Conservation (phyloP, 768 basidiomycete species). For the Pleurotus tuber-regium region DNA sequence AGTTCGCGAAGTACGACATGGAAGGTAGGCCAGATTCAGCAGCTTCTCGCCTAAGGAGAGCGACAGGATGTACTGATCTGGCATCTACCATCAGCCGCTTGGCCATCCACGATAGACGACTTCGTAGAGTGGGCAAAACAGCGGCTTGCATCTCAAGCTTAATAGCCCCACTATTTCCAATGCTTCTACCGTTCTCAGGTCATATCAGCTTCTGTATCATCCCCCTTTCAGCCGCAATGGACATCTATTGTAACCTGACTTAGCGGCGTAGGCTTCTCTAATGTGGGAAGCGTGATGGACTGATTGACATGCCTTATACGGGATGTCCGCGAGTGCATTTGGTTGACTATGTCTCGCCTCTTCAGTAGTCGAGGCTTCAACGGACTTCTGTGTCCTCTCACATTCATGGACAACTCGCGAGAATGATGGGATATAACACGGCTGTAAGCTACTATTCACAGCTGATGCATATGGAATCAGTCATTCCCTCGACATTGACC, state of each 20-base stretch:
- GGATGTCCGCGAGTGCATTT: too few relatives aligned
- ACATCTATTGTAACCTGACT: not conserved
- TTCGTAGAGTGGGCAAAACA: slow-evolving; percentile 53
- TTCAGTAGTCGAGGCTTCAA: too few relatives aligned
- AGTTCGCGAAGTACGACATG: slow-evolving; percentile 70
- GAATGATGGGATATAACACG: slow-evolving; percentile 4
- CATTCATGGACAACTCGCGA: not conserved
- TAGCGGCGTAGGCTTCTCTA: not conserved
- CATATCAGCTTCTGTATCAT: too few relatives aligned
- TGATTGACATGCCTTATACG: not conserved
- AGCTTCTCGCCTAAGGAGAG: too few relatives aligned
- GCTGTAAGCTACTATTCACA: not conserved
- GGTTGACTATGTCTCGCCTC: too few relatives aligned
- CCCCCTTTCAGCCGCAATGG: not conserved
- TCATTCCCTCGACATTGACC: not conserved
- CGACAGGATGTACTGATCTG: too few relatives aligned
- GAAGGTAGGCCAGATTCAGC: slow-evolving; percentile 50
- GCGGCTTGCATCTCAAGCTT: slow-evolving; percentile 4
- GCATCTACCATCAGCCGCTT: slow-evolving; percentile 48
- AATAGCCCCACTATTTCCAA: not conserved
- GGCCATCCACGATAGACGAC: slow-evolving; percentile 69
- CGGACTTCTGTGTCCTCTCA: too few relatives aligned
- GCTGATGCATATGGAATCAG: not conserved
- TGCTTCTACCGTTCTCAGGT: too few relatives aligned
- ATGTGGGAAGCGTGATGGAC: not conserved